phyloP scores from a whole-genome alignment of 768 basidiomycete genomes.

The Chlorophyllum brunneum region DNA sequence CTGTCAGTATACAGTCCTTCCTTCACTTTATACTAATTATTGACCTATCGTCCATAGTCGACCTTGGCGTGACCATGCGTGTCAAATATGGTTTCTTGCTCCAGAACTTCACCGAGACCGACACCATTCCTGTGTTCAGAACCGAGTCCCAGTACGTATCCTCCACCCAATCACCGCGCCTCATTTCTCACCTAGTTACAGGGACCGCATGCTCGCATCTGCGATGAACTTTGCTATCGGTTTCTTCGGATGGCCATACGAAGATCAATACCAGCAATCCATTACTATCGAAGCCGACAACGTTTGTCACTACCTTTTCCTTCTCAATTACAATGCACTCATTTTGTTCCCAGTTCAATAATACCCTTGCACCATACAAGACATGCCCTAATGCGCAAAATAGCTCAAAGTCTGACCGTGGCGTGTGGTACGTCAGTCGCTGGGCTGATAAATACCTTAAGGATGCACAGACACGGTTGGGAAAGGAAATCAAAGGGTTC shows the following conservation, averaged over 20 bases:
- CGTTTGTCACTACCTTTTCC: constrained; percentile 32
- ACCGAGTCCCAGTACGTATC: constrained; percentile 62
- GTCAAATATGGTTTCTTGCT: constrained; percentile 80
- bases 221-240: constrained; percentile 68
- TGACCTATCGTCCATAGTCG: constrained; percentile 32
- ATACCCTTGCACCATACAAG: constrained; percentile 81
- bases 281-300: constrained; percentile 66
- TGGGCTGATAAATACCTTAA: constrained; percentile 76
- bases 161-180: no score
- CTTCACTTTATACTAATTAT: neutral
- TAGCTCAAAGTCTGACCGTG: constrained; percentile 50
- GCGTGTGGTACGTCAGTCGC: constrained; percentile 46
- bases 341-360: constrained; percentile 56
- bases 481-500: constrained; percentile 55
- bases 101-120: constrained; percentile 55
- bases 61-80: constrained; percentile 66
- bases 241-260: constrained; percentile 73
- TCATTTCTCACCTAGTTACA: constrained; percentile 20
- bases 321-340: constrained; percentile 13
- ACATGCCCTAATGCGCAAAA: constrained; percentile 67
- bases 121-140: constrained; percentile 72
- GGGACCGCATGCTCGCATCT: constrained; percentile 70
- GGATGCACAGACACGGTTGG: constrained; percentile 58
- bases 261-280: constrained; percentile 70
- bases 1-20: constrained; percentile 40